Conservation (phyloP, 2,329 filamentous ascomycete genomes). For the Fusarium drepaniforme region DNA sequence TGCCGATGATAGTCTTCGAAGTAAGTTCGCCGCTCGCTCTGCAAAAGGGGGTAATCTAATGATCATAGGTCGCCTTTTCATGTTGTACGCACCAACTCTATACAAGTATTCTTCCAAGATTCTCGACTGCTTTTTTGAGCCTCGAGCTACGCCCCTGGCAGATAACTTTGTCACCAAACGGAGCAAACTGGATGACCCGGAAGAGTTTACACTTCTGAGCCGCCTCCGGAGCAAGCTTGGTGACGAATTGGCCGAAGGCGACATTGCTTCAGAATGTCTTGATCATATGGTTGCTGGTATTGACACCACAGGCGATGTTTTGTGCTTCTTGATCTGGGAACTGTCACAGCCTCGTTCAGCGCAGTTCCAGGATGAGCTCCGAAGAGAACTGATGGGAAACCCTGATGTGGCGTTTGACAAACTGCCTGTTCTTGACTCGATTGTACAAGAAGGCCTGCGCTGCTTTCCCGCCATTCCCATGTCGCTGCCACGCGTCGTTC, state of each 20-base stretch:
- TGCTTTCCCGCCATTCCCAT: conserved; percentile 74
- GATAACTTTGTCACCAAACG: conserved; percentile 68
- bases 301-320: conserved; percentile 75
- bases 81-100: conserved; percentile 65
- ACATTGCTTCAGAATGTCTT: conserved; percentile 75
- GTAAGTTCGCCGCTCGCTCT: conserved; percentile 53
- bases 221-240: conserved; percentile 63
- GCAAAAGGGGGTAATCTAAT: background rate
- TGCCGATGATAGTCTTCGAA: conserved; percentile 73
- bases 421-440: conserved; percentile 70
- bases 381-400: conserved; percentile 62
- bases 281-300: conserved; percentile 79
- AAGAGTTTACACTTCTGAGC: conserved; percentile 67
- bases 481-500: conserved; percentile 70
- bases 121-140: conserved; percentile 61
- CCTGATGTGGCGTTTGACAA: conserved; percentile 57
- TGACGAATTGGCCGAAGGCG: conserved; percentile 57
- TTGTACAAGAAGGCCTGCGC: conserved; percentile 70
- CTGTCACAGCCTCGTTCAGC: conserved; percentile 69
- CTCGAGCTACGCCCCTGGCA: conserved; percentile 67
- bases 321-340: conserved; percentile 78
- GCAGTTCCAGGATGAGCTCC: conserved; percentile 62
- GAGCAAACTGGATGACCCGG: conserved; percentile 57
- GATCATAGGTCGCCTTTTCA: conserved; percentile 65
- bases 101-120: conserved; percentile 59